Evolutionary conservation across 1,139 yeast genomes (phyloP).

Genomic region (Kodamaea derodonti): DNA sequence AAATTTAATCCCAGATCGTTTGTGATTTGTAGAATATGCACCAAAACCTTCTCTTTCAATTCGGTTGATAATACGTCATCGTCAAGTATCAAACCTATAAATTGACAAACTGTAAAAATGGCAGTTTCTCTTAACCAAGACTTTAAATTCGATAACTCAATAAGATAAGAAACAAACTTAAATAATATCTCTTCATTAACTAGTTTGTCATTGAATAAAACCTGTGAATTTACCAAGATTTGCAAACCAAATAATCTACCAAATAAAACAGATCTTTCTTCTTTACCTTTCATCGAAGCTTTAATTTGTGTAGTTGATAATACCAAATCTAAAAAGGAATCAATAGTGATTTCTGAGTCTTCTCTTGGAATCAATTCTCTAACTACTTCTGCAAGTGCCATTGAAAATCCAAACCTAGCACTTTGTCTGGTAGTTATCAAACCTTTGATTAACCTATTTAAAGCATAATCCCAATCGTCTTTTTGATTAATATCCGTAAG

Average conservation of each 20-base stretch:
- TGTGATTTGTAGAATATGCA: slow-evolving; percentile 35
- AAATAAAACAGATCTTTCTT: slow-evolving; percentile 74
- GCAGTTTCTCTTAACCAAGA: slow-evolving; percentile 88
- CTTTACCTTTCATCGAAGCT: slow-evolving; percentile 68
- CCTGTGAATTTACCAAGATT: slow-evolving; percentile 57
- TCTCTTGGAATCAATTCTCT: slow-evolving; percentile 38
- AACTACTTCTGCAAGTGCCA: slow-evolving; percentile 78
- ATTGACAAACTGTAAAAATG: slow-evolving; percentile 63
- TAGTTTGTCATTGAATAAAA: slow-evolving; percentile 32
- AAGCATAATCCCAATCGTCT: slow-evolving; percentile 78
- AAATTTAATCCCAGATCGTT: slow-evolving; percentile 55
- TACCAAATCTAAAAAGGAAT: slow-evolving; percentile 42
- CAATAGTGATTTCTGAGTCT: slow-evolving; percentile 30
- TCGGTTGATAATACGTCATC: slow-evolving; percentile 18
- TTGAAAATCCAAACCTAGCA: slow-evolving; percentile 84
- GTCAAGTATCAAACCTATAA: slow-evolving; percentile 21
- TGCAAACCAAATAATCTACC: slow-evolving; percentile 87
- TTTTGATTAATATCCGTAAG: slow-evolving; percentile 40
- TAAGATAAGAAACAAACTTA: slow-evolving; percentile 40
- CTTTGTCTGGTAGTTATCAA: slow-evolving; percentile 77
- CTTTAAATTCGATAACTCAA: slow-evolving; percentile 61
- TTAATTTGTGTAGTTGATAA: slow-evolving; percentile 39
- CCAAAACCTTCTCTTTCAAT: slow-evolving; percentile 20
- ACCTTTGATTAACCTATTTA: slow-evolving; percentile 75
- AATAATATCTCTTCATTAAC: slow-evolving; percentile 27